Base-by-base conservation (phyloP, 148 eudicot species). In the Oxyria digyna region DNA sequence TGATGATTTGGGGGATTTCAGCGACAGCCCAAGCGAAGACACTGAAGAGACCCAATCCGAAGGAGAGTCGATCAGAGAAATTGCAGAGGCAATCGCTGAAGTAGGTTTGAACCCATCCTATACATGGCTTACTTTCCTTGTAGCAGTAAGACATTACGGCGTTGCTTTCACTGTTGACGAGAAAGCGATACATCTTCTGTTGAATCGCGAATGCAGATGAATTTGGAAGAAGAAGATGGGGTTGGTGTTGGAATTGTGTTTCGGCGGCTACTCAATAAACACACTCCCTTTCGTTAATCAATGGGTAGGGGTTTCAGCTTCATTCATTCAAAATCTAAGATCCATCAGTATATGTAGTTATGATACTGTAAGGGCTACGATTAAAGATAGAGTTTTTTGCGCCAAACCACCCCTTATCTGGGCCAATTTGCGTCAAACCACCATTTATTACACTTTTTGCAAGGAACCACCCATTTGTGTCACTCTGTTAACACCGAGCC, bases 1-100 rank as follows among this genome's bases (percentile, higher is more conserved):
- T 86, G 55, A 88, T 71, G 69, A 91, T 82, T 73, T 91, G 97
- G 18, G 97, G 97, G 75, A 91, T 57, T 77, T 91, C 97, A 13
- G 94, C 94, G 20, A 88, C 80, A 14, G 79, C 81, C 94, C 97
- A 91, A 57, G 85, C 78, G 3, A 80, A 4, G 20, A 88, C 85
- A 55, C 97, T 91, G 42, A 83, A 15, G 6, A 88, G 8, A 1
- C 97, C 97, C 78, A 91, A 32, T 0, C 74, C 65, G 59, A 91
- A 54, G 0, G 94, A 87, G 4, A 77, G 74, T 0, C 71, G 80
- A 33, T 89, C 85, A 24, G 33, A 78, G n/a, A 62, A n/a, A 1
- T 67, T 54, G 72, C 96, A 87, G 3, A 87, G 76, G 52, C 96
- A 87, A 68, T 82, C 79, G 0, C 78, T 75, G 35, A 87, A 21